A percentile compares a stretch with the other conserved stretches of the same genome.
Conservation (phyloP, 1,284 basidiomycete species). For the Ganoderma sp. region DNA sequence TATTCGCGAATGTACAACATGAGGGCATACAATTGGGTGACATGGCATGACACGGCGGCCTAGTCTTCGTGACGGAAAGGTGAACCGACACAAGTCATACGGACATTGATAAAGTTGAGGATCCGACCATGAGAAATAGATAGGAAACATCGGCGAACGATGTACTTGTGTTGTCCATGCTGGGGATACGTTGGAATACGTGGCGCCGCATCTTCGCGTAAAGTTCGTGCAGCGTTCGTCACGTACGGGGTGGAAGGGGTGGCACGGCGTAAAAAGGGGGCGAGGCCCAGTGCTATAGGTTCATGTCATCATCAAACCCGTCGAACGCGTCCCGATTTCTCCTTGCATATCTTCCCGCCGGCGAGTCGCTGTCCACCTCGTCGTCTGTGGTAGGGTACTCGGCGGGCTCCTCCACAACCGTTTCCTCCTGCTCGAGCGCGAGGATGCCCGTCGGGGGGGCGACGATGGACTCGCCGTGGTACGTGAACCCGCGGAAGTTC, state of each 20-base stretch:
- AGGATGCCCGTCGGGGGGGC: slow-evolving; percentile 56
- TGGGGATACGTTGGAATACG: neutral
- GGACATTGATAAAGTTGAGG: neutral
- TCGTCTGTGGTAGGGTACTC: slow-evolving; percentile 63
- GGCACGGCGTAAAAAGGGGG: slow-evolving; percentile 10
- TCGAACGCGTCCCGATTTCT: slow-evolving; percentile 49
- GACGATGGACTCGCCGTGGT: slow-evolving; percentile 78
- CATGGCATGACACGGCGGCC: slow-evolving; percentile 3
- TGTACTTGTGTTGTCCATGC: neutral
- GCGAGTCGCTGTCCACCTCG: slow-evolving; percentile 65
- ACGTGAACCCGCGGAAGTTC: slow-evolving; percentile 93
- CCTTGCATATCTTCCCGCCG: slow-evolving; percentile 71
- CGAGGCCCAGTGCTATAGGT: slow-evolving; percentile 29
- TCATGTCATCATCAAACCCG: slow-evolving; percentile 48
- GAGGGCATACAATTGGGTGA: slow-evolving; percentile 19
- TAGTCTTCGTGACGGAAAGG: slow-evolving; percentile 2
- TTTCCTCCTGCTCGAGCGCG: slow-evolving; percentile 47
- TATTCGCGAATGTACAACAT: slow-evolving; percentile 19
- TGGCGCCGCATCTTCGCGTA: neutral
- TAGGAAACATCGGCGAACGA: neutral
- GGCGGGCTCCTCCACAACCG: slow-evolving; percentile 51
- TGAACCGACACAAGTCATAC: slow-evolving; percentile 3
- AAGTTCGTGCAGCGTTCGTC: slow-evolving; percentile 2
- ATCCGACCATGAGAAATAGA: slow-evolving; percentile 2
- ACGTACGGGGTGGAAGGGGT: neutral